Conservation (phyloP, 2,329 filamentous ascomycete species). For the Colletotrichum theobromicola region DNA sequence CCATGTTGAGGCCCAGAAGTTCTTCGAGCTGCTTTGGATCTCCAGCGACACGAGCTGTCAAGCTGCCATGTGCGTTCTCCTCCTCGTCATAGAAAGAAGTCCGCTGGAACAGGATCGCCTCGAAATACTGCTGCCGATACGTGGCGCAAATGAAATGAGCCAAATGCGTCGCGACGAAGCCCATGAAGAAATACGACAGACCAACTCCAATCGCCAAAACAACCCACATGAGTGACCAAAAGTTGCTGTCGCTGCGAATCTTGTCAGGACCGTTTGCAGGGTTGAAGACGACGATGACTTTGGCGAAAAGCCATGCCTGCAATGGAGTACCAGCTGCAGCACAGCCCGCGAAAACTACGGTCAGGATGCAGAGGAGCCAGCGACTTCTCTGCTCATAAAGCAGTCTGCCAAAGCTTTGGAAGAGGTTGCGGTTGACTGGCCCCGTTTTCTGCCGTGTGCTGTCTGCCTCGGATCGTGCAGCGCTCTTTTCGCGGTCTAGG, state of each 20-base stretch:
- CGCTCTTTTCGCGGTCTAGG: constrained; percentile 51
- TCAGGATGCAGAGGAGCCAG: constrained; percentile 55
- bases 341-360: constrained; percentile 50
- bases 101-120: constrained; percentile 63
- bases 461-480: constrained; percentile 39
- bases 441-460: constrained; percentile 34
- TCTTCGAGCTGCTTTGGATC: constrained; percentile 68
- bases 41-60: constrained; percentile 60
- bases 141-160: constrained; percentile 55
- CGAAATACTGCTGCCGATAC: constrained; percentile 66
- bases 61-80: constrained; percentile 63
- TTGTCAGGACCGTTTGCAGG: constrained; percentile 30
- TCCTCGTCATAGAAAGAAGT: constrained; percentile 66
- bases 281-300: constrained; percentile 58
- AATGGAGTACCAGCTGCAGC: constrained; percentile 51
- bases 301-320: constrained; percentile 61
- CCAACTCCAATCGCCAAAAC: constrained; percentile 60
- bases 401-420: constrained; percentile 60
- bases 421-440: constrained; percentile 46
- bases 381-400: constrained; percentile 60
- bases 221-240: constrained; percentile 72
- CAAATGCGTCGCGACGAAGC: constrained; percentile 48
- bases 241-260: constrained; percentile 51
- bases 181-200: constrained; percentile 57
- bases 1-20: constrained; percentile 67